Evolutionary conservation across 495 filamentous ascomycete genomes (phyloP).

Genomic region (Pyrenula aspistea): DNA sequence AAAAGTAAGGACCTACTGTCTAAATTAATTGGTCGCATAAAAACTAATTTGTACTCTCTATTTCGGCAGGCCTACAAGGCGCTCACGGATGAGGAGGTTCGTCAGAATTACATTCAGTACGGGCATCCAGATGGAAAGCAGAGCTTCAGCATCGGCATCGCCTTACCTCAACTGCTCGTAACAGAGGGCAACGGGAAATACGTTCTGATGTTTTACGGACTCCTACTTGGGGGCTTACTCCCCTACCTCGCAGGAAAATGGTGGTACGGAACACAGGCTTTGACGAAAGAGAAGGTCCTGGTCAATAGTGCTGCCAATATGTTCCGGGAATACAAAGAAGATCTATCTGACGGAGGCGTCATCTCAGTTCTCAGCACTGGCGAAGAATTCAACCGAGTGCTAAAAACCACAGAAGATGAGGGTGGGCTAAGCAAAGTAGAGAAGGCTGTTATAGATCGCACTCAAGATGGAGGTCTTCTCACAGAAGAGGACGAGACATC

Average conservation of each 20-base stretch:
- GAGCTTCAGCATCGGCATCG: slow-evolving; percentile 94
- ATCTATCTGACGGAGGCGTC: slow-evolving; percentile 66
- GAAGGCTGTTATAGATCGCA: slow-evolving; percentile 45
- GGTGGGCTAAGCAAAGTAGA: slow-evolving; percentile 70
- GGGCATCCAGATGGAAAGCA: slow-evolving; percentile 97
- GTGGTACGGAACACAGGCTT: slow-evolving; percentile 93
- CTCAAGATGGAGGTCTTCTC: slow-evolving; percentile 37
- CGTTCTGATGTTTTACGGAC: slow-evolving; percentile 78
- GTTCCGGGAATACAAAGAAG: slow-evolving; percentile 82
- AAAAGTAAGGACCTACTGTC: no score
- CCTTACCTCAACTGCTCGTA: slow-evolving; percentile 84
- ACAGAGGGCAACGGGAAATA: slow-evolving; percentile 93
- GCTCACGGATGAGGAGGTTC: slow-evolving; percentile 89
- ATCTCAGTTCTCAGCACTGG: slow-evolving; percentile 70
- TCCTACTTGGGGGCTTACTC: slow-evolving; percentile 73
- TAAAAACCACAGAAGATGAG: slow-evolving; percentile 64
- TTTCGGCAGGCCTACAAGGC: slow-evolving; percentile 97
- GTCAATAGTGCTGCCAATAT: slow-evolving; percentile 86
- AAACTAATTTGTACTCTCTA: no score
- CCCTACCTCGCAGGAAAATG: slow-evolving; percentile 91
- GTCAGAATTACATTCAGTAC: slow-evolving; percentile 91
- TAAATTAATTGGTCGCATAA: no score
- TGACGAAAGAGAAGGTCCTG: slow-evolving; percentile 84
- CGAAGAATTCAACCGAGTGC: slow-evolving; percentile 61
- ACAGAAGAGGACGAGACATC: slow-evolving; percentile 44